phyloP scores from a whole-genome alignment of 2,329 filamentous ascomycete genomes.

The Botrytis paeoniae region DNA sequence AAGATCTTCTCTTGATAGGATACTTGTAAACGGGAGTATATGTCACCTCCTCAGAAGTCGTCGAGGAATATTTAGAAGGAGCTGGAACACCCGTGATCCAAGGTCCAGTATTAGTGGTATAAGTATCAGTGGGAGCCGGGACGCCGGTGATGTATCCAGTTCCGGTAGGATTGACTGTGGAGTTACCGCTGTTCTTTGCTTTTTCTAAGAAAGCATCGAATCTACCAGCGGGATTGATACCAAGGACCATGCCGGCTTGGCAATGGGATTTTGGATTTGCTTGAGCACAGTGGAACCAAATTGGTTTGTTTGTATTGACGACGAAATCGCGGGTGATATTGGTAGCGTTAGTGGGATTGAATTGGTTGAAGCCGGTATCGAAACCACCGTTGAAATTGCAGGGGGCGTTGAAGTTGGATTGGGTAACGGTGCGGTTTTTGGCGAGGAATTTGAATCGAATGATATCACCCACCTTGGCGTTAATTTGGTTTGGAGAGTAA shows the following conservation, averaged over 20 bases:
- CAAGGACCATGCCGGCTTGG: slow-evolving; percentile 7
- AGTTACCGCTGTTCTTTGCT: neutral
- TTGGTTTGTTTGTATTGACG: neutral
- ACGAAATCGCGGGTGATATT: neutral
- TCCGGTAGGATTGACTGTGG: neutral
- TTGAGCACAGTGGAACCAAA: slow-evolving; percentile 13
- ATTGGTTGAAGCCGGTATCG: slow-evolving; percentile 50
- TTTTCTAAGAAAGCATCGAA: slow-evolving; percentile 5
- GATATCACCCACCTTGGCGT: slow-evolving; percentile 61
- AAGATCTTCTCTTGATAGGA: neutral
- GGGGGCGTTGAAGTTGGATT: slow-evolving; percentile 63
- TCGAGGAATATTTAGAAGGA: neutral
- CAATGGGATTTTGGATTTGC: neutral
- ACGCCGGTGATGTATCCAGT: neutral
- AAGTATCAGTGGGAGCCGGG: neutral
- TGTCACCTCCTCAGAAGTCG: neutral
- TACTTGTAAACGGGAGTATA: neutral
- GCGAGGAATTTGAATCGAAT: slow-evolving; percentile 69
- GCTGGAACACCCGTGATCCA: neutral
- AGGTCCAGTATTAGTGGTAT: neutral
- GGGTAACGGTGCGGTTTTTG: slow-evolving; percentile 70
- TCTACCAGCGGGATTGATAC: slow-evolving; percentile 2
- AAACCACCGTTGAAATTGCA: slow-evolving; percentile 60
- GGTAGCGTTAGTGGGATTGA: neutral
- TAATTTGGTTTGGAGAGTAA: slow-evolving; percentile 58